Evolutionary conservation across 31 red algal species (phyloP).

Genomic region (Endocladia muricata): DNA sequence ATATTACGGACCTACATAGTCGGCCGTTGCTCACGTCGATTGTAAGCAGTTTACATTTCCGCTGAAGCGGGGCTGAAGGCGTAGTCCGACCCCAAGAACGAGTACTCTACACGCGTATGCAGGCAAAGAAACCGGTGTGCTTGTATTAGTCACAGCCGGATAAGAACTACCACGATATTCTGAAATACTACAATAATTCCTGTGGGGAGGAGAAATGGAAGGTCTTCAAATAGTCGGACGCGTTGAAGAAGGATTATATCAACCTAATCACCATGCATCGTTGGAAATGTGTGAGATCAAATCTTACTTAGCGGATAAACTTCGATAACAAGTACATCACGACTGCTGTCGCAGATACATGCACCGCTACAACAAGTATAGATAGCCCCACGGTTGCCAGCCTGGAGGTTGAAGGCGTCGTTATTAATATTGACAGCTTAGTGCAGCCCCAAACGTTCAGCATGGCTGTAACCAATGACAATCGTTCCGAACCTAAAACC

Average conservation of each 20-base stretch:
- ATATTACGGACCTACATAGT: no score
- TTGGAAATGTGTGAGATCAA: not conserved
- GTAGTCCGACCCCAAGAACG: no score
- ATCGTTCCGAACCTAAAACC: not conserved
- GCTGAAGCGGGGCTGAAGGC: no score
- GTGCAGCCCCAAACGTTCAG: slow-evolving; percentile 3
- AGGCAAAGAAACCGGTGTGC: slow-evolving; percentile 13
- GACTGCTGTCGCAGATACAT: slow-evolving; percentile 16
- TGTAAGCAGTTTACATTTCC: no score
- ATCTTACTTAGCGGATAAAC: not conserved
- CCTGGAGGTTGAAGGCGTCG: not conserved
- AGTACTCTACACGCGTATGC: not conserved
- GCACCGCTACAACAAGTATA: not conserved
- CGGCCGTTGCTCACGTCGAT: no score
- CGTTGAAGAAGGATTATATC: not conserved
- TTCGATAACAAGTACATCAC: not conserved
- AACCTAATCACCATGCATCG: not conserved
- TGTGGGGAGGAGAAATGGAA: not conserved
- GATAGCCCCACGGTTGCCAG: not conserved
- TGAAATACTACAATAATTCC: not conserved
- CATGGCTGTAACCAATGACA: not conserved
- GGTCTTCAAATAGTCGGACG: not conserved
- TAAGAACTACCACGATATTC: slow-evolving; percentile 27
- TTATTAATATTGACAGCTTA: slow-evolving; percentile 1
- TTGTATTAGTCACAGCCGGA: slow-evolving; percentile 12